Conservation (phyloP, 495 filamentous ascomycete species). For the Aspergillus nidulans region DNA sequence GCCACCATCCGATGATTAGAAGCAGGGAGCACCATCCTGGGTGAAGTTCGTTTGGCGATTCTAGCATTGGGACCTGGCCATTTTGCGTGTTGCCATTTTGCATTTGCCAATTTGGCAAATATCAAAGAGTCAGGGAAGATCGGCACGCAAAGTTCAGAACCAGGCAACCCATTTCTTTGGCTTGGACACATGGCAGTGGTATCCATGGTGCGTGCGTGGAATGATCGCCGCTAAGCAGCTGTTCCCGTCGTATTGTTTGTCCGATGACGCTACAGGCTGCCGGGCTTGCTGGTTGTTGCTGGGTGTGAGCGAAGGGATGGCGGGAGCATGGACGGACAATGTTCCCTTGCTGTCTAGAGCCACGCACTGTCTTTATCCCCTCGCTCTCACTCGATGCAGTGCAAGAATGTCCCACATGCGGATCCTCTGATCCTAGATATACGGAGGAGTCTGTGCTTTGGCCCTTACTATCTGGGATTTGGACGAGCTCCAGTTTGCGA, state of each 20-base stretch:
- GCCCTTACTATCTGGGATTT: not conserved
- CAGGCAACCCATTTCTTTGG: constrained; percentile 9
- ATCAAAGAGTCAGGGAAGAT: not conserved
- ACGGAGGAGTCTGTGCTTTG: not conserved
- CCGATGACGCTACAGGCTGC: constrained; percentile 9
- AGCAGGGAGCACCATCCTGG: no score
- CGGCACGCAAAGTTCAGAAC: not conserved
- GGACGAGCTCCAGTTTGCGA: not conserved
- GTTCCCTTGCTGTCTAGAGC: not conserved
- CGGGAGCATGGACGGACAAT: not conserved
- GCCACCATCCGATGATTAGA: no score
- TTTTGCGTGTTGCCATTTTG: no score
- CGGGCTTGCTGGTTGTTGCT: constrained; percentile 6
- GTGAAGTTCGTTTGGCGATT: no score
- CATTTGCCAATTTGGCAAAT: no score
- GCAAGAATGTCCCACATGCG: not conserved
- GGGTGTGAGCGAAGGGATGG: no score
- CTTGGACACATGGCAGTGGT: constrained; percentile 27
- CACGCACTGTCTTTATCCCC: not conserved
- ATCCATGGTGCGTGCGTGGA: constrained; percentile 19
- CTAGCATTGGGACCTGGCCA: no score
- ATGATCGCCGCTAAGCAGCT: constrained; percentile 24
- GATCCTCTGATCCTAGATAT: not conserved
- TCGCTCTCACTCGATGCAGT: not conserved
- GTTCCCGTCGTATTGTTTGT: constrained; percentile 12